Base-by-base conservation (phyloP, 345 rosid genomes). In the Bruguiera sexangula region DNA sequence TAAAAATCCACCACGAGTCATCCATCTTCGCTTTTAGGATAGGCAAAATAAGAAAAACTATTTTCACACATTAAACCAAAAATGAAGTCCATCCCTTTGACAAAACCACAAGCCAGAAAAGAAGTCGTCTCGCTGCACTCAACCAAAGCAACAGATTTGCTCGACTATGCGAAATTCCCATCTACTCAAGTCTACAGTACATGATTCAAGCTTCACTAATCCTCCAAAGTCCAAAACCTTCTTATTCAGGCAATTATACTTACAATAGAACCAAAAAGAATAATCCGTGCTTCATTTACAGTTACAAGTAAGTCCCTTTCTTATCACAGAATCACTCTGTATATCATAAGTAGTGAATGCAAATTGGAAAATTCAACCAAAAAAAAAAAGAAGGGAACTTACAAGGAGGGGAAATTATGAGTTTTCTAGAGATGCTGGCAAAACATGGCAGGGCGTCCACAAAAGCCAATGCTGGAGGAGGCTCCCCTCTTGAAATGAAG, bases 371-470 rank as follows among this genome's bases (percentile, higher is more conserved):
- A 22, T 46, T 4, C 46, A 18, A 50, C 2, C 7, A 22, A 5
- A 30, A 52, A 59, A n/a, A 24, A 50, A 2, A 61, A 36, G n/a
- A 59, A 22, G 48, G 68, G 22, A 76, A 76, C 85, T 78, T 79
- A 93, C 96, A 67, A 24, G 88, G 81, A 69, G 78, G 62, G 37
- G 80, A 79, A 43, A 65, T 34, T 8, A 34, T 53, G 73, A 75
- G 72, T 59, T 65, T 73, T 67, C 63, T 81, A n/a, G 86, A 81
- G 48, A 60, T 65, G 66, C 72, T 65, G 26, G 81, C 79, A 66
- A 72, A 62, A 82, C 75, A 76, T 36, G 91, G 88, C 18, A 91
- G 71, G 10, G 89, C 88, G 63, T 85, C 85, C 59, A 80, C 79
- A n/a, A 77, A 22, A 73, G 75, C 72, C 64, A 84, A 69, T 51